These are phyloP conservation scores for Tylopilus vinaceipallidus DNA, from an alignment of 768 basidiomycete species.

Conservation along the genomic window DNA sequence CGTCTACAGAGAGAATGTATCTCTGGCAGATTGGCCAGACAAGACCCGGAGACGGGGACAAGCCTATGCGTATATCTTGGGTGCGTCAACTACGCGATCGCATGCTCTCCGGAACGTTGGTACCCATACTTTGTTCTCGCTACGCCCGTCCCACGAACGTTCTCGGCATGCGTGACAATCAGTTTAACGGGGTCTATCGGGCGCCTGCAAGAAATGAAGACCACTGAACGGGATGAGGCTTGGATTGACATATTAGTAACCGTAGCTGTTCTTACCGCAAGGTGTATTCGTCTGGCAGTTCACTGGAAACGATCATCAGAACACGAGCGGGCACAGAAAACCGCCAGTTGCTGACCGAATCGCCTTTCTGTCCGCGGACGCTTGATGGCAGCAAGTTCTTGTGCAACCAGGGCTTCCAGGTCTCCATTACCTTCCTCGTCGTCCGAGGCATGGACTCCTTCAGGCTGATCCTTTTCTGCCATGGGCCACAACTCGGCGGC, in stretches of 20 bases:
- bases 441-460: conserved; percentile 31
- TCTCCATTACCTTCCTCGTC: conserved; percentile 43
- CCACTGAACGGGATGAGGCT: conserved; percentile 42
- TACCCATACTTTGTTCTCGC: conserved; percentile 58
- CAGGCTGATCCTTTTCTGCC: conserved; percentile 25
- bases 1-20: conserved; percentile 60
- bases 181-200: conserved; percentile 77
- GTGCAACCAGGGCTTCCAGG: conserved; percentile 69
- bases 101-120: not conserved
- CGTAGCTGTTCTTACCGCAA: conserved; percentile 49
- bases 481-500: conserved; percentile 70
- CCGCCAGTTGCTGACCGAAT: conserved; percentile 50
- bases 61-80: conserved; percentile 68
- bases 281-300: conserved; percentile 79
- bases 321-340: not conserved
- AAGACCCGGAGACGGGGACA: conserved; percentile 66
- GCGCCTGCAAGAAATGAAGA: conserved; percentile 77
- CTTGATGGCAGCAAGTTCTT: conserved; percentile 70
- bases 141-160: conserved; percentile 59
- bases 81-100: not conserved
- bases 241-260: not conserved
- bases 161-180: conserved; percentile 59
- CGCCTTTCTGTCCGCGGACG: conserved; percentile 57
- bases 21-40: conserved; percentile 66
- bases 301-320: conserved; percentile 37